A percentile compares a stretch with the other conserved stretches of the same genome.
Evolutionary conservation across 257 asterid species (phyloP).

Genomic region (Nicotiana sylvestris): DNA sequence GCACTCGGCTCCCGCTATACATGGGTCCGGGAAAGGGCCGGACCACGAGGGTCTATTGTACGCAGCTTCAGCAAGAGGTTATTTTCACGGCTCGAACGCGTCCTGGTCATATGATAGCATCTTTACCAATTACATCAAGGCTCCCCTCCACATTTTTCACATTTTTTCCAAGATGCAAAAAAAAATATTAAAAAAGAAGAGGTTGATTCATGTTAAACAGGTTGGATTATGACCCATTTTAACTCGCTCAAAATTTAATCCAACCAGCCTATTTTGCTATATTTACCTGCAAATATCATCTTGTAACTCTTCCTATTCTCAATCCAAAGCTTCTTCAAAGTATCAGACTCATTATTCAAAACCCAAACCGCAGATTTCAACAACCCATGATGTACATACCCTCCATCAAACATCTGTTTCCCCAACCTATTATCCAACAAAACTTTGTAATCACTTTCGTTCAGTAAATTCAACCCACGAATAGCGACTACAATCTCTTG

Average conservation of each 20-base stretch:
- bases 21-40: no score
- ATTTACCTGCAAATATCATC: slow-evolving; percentile 65
- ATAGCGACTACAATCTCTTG: slow-evolving; percentile 76
- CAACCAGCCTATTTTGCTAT: background rate
- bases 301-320: slow-evolving; percentile 67
- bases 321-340: slow-evolving; percentile 62
- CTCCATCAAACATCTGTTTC: slow-evolving; percentile 93
- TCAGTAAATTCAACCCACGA: slow-evolving; percentile 66
- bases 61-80: no score
- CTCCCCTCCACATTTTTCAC: no score
- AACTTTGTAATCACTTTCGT: slow-evolving; percentile 69
- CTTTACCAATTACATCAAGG: no score
- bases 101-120: fast-evolving
- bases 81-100: no score
- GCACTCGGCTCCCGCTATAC: no score
- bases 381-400: slow-evolving; percentile 84
- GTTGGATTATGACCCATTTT: background rate
- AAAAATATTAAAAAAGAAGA: no score
- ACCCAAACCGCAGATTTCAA: slow-evolving; percentile 86
- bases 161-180: no score
- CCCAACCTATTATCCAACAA: slow-evolving; percentile 74
- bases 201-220: background rate
- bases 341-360: slow-evolving; percentile 63
- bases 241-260: background rate
- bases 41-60: no score